Percentiles rank a stretch among this genome's conserved stretches.
phyloP scores from a whole-genome alignment of 2,329 filamentous ascomycete species.

The Fonsecaea erecta region DNA sequence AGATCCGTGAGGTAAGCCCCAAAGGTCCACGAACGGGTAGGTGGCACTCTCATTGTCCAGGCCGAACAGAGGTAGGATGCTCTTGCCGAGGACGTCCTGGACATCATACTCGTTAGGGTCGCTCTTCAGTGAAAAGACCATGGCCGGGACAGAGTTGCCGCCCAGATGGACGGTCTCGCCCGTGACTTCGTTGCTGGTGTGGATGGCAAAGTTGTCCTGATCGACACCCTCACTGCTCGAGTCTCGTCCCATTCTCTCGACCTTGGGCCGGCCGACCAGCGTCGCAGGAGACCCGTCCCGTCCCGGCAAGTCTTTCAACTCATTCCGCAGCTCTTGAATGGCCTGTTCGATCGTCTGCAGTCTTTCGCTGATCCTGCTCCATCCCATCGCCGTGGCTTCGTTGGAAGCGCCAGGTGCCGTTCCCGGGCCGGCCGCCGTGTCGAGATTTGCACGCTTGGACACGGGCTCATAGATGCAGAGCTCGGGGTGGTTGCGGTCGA shows the following conservation, averaged over 20 bases:
- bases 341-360: slow-evolving; percentile 1
- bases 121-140: slow-evolving; percentile 60
- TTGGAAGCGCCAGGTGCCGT: background rate
- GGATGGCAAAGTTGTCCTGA: slow-evolving; percentile 7
- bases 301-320: background rate
- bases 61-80: slow-evolving; percentile 64
- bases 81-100: slow-evolving; percentile 62
- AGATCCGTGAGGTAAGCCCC: slow-evolving; percentile 62
- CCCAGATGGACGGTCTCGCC: slow-evolving; percentile 65
- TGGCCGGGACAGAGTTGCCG: slow-evolving; percentile 64
- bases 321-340: background rate
- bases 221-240: background rate
- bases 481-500: slow-evolving; percentile 53
- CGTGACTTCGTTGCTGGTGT: slow-evolving; percentile 7
- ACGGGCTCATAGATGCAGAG: slow-evolving; percentile 53
- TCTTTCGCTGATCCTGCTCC: slow-evolving; percentile 1
- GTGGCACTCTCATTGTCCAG: slow-evolving; percentile 67
- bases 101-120: slow-evolving; percentile 50
- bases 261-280: background rate
- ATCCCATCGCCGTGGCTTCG: background rate
- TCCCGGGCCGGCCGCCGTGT: background rate
- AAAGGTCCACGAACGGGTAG: slow-evolving; percentile 67
- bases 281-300: background rate
- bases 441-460: slow-evolving; percentile 41
- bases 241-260: background rate